These are phyloP conservation scores for Nemania sp. DNA, from an alignment of 2,329 filamentous ascomycete genomes.

Conservation along the genomic window DNA sequence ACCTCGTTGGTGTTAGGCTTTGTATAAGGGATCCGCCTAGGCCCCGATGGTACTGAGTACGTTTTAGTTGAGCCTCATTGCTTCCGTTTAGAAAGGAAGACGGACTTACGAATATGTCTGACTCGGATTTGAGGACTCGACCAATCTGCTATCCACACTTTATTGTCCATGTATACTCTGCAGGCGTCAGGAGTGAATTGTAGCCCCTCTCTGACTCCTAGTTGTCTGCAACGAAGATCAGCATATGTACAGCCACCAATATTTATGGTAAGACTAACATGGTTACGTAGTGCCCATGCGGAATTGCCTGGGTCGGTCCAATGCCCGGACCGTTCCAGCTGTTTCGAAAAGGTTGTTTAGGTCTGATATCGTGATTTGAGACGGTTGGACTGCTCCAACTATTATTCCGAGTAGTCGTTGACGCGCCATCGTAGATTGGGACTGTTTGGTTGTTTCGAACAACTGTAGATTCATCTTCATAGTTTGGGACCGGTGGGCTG, in stretches of 20 bases:
- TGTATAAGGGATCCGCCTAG: constrained; percentile 27
- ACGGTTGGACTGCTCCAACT: no score
- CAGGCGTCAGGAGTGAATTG: constrained; percentile 22
- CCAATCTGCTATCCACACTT: constrained; percentile 28
- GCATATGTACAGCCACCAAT: not conserved
- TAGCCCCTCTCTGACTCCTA: not conserved
- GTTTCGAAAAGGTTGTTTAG: no score
- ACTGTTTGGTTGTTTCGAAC: no score
- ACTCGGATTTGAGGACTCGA: constrained; percentile 13
- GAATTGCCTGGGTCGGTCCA: not conserved
- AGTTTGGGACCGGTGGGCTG: not conserved
- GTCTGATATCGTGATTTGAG: no score
- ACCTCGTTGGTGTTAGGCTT: constrained; percentile 29
- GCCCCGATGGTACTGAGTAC: constrained; percentile 21
- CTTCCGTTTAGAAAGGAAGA: not conserved
- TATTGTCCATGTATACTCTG: constrained; percentile 17
- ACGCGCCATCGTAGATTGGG: no score
- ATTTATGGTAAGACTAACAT: not conserved
- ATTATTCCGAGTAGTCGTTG: no score
- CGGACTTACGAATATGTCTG: constrained; percentile 28
- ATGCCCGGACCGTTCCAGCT: no score
- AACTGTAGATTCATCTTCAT: no score
- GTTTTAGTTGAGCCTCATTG: not conserved
- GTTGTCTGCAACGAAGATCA: constrained; percentile 13
- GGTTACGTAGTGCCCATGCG: not conserved